A percentile compares a stretch with the other conserved stretches of the same genome.
phyloP scores from a whole-genome alignment of 177 flowering plant species.

The Vitis hybrid region DNA sequence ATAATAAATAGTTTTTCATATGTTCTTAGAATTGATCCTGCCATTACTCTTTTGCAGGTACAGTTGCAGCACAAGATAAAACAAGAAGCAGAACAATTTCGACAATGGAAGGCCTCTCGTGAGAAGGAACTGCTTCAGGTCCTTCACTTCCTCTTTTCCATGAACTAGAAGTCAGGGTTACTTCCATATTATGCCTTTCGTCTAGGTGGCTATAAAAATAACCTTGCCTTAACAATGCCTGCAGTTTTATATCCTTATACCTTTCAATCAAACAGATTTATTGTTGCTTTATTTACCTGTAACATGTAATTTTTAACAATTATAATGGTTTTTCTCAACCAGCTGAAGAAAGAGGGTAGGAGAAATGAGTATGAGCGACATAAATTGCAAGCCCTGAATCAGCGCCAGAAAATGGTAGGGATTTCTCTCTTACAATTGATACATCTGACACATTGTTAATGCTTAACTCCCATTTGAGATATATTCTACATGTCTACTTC shows the following conservation, averaged over 20 bases:
- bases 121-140: constrained; percentile 98
- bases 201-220: too few species aligned
- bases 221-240: too few species aligned
- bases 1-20: background rate
- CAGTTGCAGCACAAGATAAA: constrained; percentile 93
- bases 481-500: too few species aligned
- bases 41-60: constrained; percentile 50
- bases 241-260: too few species aligned
- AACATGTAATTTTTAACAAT: too few species aligned
- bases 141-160: background rate
- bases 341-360: constrained; percentile 95
- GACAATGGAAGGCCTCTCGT: constrained; percentile 97
- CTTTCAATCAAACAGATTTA: too few species aligned
- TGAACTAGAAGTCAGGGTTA: too few species aligned
- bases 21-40: background rate
- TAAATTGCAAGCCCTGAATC: constrained; percentile 91
- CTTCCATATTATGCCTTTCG: too few species aligned
- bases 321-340: constrained; percentile 18
- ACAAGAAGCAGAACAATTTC: constrained; percentile 98
- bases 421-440: background rate
- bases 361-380: constrained; percentile 95
- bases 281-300: too few species aligned
- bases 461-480: too few species aligned
- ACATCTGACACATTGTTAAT: too few species aligned
- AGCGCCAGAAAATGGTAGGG: constrained; percentile 94